Evolutionary conservation across 495 filamentous ascomycete species (phyloP), one percentile per base, ranked within the genome.

Genomic region (Collariella sp.): DNA sequence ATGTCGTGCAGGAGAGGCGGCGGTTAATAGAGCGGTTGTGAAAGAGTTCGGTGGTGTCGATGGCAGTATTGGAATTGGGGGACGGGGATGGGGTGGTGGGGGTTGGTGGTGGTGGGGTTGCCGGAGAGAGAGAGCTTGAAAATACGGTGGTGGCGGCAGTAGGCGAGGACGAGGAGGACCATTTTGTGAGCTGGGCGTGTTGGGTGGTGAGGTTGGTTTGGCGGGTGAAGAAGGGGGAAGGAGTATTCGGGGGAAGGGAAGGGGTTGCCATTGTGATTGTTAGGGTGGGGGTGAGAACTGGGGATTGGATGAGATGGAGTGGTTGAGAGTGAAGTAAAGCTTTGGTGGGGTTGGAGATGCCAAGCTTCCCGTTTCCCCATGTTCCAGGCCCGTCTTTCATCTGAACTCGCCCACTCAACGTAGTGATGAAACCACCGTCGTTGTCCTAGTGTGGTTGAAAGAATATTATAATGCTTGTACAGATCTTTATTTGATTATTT

Each of bases 91-190:
- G 22, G 7, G 31, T 35, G n/a, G 13, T 1, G 36, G 11, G n/a
- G 24, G 13, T 41, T 35, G 34, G 46, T 29, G 31, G 47, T 40
- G 20, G 15, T 38, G 39, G 29, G 19, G 20, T 22, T 18, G 18
- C 86, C 74, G 36, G 79, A 70, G 12, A 93, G 72, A 3, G 82
- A 73, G 26, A 96, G 77, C 29, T 80, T 79, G 75, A 80, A 94
- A 61, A 87, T 65, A 38, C 77, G 81, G 70, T 91, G 80, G 66
- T 85, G 76, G 0, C 82, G 80, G 68, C 87, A 90, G 83, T 93
- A 98, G 61, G 83, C 61, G 53, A 86, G 88, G 62, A 98, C 83
- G 16, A 95, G 80, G 79, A 64, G 38, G 85, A 83, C 93, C 93
- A 98, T 72, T 86, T 87, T 33, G 76, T 69, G 48, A 89, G 82